Evolutionary conservation across 495 filamentous ascomycete genomes (phyloP).

Genomic region (Penicillium subrubescens): DNA sequence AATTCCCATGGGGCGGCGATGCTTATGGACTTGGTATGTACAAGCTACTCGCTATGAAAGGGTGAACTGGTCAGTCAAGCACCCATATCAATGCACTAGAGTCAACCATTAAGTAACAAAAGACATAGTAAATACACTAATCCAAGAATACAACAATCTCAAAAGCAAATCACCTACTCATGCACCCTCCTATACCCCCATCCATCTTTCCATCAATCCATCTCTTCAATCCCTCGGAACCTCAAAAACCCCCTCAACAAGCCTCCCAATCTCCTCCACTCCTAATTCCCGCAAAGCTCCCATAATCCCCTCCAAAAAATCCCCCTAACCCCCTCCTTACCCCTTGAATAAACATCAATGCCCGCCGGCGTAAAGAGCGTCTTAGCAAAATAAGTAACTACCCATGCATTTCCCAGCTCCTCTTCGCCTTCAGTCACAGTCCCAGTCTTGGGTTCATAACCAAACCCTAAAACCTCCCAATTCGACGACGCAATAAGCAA

Average conservation of each 20-base stretch:
- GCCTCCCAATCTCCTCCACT: conserved; percentile 16
- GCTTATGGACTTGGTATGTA: no score
- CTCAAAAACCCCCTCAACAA: conserved; percentile 23
- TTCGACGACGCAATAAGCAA: conserved; percentile 63
- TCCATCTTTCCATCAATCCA: no score
- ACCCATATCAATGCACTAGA: no score
- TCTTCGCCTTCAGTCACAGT: background rate
- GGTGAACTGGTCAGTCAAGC: background rate
- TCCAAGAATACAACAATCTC: background rate
- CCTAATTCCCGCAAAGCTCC: conserved; percentile 42
- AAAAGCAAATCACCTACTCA: background rate
- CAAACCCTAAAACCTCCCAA: conserved; percentile 77
- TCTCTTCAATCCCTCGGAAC: conserved; percentile 23
- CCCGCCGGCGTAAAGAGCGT: conserved; percentile 76
- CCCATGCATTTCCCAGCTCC: conserved; percentile 52
- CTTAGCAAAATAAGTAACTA: conserved; percentile 74
- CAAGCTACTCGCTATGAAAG: background rate
- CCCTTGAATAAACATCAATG: conserved; percentile 68
- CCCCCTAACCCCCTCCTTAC: conserved; percentile 43
- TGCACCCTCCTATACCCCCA: background rate
- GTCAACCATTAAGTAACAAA: no score
- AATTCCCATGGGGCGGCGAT: background rate
- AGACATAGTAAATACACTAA: no score
- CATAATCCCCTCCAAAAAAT: conserved; percentile 42
- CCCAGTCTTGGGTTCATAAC: conserved; percentile 40